Base-by-base conservation (phyloP, 2,329 filamentous ascomycete genomes). In the Clarireedia sp. region DNA sequence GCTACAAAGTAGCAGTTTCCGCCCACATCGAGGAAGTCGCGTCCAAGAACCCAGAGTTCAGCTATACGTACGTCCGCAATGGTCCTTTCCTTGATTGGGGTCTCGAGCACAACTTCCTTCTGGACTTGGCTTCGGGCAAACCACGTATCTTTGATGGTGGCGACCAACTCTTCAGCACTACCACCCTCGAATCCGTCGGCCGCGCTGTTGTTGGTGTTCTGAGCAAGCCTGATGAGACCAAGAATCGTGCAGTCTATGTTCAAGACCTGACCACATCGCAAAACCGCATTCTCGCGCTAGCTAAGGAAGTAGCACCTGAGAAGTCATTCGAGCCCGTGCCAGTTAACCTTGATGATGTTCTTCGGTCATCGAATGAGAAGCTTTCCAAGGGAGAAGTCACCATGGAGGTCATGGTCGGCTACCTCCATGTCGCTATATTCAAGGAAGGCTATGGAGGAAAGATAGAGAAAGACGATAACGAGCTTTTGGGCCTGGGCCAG, bases 71-170 rank as follows among this genome's bases (percentile, higher is more conserved):
- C 17, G 66, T 86, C 2, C 70, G 76, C 23, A 80, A 73, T 52
- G 77, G 77, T 0, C 67, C 72, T 0, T 85, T 86, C 68, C 75
- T 85, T 55, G 83, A 86, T 65, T 84, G 78, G 80, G 73, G 72
- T 7, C 48, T 76, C 5, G 38, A 66, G 58, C 61, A 38, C 1
- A 68, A 68, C 2, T 76, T 83, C 61, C 48, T 80, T 5, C 50
- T 80, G 1, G 71, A 78, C 55, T 57, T 72, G 1, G 70, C 72
- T n/a, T 66, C 70, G 1, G 69, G 71, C 1, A 73, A 70, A 38
- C 70, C 72, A 0, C 70, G 62, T 0, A 62, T 83, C 0, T 74
- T 71, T 55, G 76, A 83, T 57, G 75, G 74, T 1, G 81, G 82
- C 0, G 70, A 81, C 33, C 57, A 60, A 2, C 58, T 67, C 7